Percentiles rank a stretch among this genome's conserved stretches.
Conservation (phyloP, 1,284 basidiomycete species). For the Fomes fomentarius region DNA sequence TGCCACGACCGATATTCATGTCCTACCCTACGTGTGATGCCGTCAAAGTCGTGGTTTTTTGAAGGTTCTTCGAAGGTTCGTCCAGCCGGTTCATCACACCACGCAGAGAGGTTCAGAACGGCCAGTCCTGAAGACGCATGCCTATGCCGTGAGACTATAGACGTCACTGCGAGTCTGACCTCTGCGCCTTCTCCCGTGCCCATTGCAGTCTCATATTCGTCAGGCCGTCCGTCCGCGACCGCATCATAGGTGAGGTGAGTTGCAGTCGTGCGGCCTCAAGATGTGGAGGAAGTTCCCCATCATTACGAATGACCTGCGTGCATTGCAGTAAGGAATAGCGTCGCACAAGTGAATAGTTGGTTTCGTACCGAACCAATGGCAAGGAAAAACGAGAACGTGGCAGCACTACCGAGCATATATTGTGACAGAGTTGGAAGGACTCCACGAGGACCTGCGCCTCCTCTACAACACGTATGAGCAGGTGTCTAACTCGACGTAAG, state of each 20-base stretch:
- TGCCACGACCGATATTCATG: too few relatives aligned
- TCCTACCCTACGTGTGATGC: not conserved
- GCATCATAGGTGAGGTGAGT: constrained; percentile 53
- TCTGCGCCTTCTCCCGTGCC: constrained; percentile 57
- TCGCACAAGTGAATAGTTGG: not conserved
- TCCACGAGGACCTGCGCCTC: constrained; percentile 87
- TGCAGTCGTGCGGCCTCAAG: constrained; percentile 64
- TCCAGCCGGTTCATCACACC: not conserved
- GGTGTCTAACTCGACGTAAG: not conserved
- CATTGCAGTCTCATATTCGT: constrained; percentile 70
- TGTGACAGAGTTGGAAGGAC: constrained; percentile 87
- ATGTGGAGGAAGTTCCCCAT: constrained; percentile 58
- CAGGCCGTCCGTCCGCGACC: constrained; percentile 67
- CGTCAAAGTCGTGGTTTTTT: not conserved
- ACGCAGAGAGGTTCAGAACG: too few relatives aligned
- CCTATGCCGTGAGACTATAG: not conserved
- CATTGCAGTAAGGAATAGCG: not conserved
- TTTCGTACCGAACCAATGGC: constrained; percentile 76
- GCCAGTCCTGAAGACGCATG: too few relatives aligned
- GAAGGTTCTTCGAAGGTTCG: not conserved
- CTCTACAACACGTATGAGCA: constrained; percentile 46
- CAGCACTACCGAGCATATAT: constrained; percentile 92
- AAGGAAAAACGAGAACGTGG: constrained; percentile 86
- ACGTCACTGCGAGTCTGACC: constrained; percentile 16
- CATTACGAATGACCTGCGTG: constrained; percentile 74